Percentiles rank a stretch among this genome's conserved stretches.
These are phyloP conservation scores for Sherardia arvensis DNA, from an alignment of 257 asterid genomes.

Conservation along the genomic window DNA sequence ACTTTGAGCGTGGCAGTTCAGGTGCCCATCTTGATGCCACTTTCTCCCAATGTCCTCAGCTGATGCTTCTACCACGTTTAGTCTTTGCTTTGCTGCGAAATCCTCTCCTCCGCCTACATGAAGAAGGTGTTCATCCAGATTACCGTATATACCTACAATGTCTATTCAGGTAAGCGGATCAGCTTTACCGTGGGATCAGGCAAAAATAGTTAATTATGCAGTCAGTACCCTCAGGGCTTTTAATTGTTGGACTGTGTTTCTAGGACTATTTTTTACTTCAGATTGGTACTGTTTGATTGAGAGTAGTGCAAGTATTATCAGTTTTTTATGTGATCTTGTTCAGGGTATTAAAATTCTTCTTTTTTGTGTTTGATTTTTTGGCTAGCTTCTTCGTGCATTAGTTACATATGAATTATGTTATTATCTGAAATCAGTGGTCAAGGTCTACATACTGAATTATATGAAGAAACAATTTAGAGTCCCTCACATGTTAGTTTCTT, in stretches of 20 bases:
- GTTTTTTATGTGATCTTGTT: background rate
- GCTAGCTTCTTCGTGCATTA: background rate
- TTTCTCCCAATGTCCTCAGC: constrained; percentile 93
- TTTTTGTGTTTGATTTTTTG: background rate
- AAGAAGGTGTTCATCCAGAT: constrained; percentile 99
- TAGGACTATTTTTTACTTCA: background rate
- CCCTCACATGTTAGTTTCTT: background rate
- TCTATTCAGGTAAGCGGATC: constrained; percentile 66
- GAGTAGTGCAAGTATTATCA: background rate
- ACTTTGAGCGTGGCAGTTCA: constrained; percentile 52
- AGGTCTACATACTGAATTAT: background rate
- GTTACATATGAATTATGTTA: background rate
- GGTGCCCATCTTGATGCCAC: constrained; percentile 58
- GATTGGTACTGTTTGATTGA: background rate
- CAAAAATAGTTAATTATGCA: background rate
- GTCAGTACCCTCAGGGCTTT: too few species aligned
- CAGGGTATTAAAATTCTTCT: background rate
- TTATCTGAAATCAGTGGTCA: background rate
- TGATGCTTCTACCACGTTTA: constrained; percentile 81
- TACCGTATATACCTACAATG: constrained; percentile 93
- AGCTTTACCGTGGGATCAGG: background rate
- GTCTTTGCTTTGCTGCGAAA: constrained; percentile 86
- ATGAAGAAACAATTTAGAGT: background rate
- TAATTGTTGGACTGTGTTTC: background rate
- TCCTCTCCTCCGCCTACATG: constrained; percentile 96